Conservation (phyloP, 257 asterid species). For the Anisodus tanguticus region DNA sequence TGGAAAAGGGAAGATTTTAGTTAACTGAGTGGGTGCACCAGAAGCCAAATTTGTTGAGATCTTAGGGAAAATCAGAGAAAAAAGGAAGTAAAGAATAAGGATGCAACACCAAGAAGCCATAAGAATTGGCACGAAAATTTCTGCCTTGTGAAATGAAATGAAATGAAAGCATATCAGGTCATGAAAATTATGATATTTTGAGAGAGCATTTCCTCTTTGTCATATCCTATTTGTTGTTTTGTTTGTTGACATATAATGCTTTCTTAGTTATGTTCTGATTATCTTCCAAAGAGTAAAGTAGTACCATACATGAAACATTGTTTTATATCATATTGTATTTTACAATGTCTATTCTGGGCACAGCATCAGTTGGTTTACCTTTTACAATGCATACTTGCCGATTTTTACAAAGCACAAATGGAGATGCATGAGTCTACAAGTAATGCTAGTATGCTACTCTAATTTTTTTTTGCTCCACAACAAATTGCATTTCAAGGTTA, state of each 20-base stretch:
- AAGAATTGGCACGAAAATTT: neutral
- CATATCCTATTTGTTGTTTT: slow-evolving; percentile 21
- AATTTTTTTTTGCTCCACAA: neutral
- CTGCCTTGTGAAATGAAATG: slow-evolving; percentile 8
- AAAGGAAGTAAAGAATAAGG: slow-evolving; percentile 35
- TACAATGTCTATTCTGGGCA: slow-evolving; percentile 8
- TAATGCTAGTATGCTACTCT: neutral
- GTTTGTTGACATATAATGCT: neutral
- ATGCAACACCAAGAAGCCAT: slow-evolving; percentile 50
- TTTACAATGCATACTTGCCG: slow-evolving; percentile 13
- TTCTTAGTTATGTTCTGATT: neutral
- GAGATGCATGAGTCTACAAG: too few species aligned
- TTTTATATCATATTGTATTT: slow-evolving; percentile 4
- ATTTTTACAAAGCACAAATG: slow-evolving; percentile 20
- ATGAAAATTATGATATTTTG: neutral
- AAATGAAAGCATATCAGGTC: slow-evolving; percentile 11
- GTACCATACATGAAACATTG: neutral
- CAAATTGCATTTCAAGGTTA: neutral
- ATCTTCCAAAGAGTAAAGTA: slow-evolving; percentile 22
- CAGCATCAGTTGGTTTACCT: slow-evolving; percentile 17
- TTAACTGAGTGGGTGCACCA: slow-evolving; percentile 25
- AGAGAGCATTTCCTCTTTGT: neutral
- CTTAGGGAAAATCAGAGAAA: neutral
- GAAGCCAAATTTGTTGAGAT: slow-evolving; percentile 20
- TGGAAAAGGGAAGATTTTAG: slow-evolving; percentile 38